Conservation (phyloP, 2,329 filamentous ascomycete genomes). For the Tolypocladium capitatum region DNA sequence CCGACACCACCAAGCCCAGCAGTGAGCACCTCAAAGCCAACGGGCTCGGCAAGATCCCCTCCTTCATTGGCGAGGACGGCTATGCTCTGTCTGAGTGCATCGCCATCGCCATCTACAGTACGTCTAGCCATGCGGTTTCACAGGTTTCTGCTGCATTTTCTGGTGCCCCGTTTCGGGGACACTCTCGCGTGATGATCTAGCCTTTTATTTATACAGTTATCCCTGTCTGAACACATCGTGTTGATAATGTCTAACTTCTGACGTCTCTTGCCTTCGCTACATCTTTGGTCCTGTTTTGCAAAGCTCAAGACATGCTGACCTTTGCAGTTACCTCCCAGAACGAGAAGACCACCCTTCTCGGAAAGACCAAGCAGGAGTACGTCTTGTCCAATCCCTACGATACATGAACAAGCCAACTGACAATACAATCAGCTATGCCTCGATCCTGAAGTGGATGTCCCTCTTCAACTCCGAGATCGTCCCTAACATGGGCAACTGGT, state of each 20-base stretch:
- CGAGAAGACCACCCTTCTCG: conserved; percentile 98
- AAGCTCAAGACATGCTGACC: conserved; percentile 16
- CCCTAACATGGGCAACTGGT: conserved; percentile 61
- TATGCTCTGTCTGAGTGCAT: conserved; percentile 81
- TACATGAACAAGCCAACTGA: background rate
- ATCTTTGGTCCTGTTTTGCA: background rate
- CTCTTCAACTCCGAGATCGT: conserved; percentile 87
- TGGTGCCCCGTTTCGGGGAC: background rate
- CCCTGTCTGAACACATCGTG: conserved; percentile 91
- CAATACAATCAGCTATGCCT: conserved; percentile 54
- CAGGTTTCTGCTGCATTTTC: background rate
- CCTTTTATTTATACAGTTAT: conserved; percentile 76
- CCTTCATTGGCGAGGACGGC: conserved; percentile 86
- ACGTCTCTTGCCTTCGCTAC: conserved; percentile 16
- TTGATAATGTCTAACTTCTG: conserved; percentile 88
- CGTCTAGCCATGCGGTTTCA: conserved; percentile 19
- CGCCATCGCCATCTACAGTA: conserved; percentile 96
- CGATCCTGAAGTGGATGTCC: conserved; percentile 97
- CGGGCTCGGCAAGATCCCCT: conserved; percentile 80
- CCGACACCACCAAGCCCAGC: conserved; percentile 50
- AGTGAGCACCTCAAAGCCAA: conserved; percentile 75
- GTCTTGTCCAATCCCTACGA: conserved; percentile 12
- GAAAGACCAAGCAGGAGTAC: conserved; percentile 99
- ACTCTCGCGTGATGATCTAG: conserved; percentile 53
- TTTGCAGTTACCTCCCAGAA: conserved; percentile 89